Evolutionary conservation across 2,329 filamentous ascomycete species (phyloP), one percentile per base, ranked within the genome.

Genomic region (Amauroascus niger): DNA sequence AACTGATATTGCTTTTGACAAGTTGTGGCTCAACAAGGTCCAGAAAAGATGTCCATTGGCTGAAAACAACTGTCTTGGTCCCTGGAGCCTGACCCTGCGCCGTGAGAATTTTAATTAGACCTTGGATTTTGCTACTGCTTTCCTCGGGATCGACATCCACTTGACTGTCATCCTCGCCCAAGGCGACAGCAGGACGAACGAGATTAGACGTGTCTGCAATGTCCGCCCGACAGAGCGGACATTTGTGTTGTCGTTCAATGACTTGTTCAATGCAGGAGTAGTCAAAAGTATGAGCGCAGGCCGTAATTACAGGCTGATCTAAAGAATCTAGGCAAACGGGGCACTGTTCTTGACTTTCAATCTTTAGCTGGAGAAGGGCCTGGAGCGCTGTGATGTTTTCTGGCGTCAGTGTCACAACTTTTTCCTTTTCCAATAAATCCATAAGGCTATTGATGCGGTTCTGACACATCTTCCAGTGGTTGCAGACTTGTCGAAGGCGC

Each of bases 401-500:
- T 0, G 80, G 76, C 1, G 81, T 91, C 22, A 94, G 74, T 0
- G 79, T 76, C 0, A 94, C 83, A 1, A 84, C 74, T 46, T 81
- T 79, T 59, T 86, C 75, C 14, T 79, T 76, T 41, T 87, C 84
- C 1, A 94, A 75, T 1, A 87, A 73, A 18, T 79, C 74, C 64
- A 91, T 75, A 20, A 95, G 76, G n/a, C 82, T 80, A 8, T 79
- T 78, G n/a, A 94, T 77, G 11, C 87, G 82, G 30, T 85, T 77
- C 48, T 83, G 84, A 63, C 87, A 88, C 9, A 96, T 77, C 7
- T 84, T 83, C 87, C 88, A 94, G 66, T 95, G 89, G 59, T 91
- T 89, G 69, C 89, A 95, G 66, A 86, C 79, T 70, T 95, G 89
- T 16, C 90, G 81, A 60, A 95, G 79, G 11, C 90, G 83, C 5